Conservation (phyloP, 75 land plant species). For the Sequoia sempervirens region DNA sequence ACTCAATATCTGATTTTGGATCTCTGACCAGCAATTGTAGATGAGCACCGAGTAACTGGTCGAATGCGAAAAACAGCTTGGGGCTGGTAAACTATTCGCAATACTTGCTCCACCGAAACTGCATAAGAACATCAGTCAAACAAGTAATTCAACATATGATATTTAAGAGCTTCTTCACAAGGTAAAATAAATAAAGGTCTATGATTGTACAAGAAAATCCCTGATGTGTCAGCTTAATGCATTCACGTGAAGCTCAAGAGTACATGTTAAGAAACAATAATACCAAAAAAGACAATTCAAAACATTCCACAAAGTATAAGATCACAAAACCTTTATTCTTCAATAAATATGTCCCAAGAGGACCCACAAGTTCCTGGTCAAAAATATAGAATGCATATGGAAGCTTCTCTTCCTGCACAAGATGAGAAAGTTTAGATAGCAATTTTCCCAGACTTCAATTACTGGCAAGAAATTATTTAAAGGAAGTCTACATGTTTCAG, state of each 20-base stretch:
- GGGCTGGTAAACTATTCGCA: constrained; percentile 78
- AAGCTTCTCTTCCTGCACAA: constrained; percentile 81
- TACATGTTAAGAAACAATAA: background rate
- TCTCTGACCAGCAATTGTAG: constrained; percentile 70
- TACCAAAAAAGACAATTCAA: background rate
- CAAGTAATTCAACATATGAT: constrained; percentile 6
- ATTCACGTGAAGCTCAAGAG: background rate
- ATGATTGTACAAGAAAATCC: background rate
- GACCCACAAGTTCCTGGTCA: constrained; percentile 77
- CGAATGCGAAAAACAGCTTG: constrained; percentile 85
- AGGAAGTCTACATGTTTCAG: background rate
- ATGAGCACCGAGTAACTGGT: constrained; percentile 81
- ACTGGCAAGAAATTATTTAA: background rate
- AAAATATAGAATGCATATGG: constrained; percentile 94
- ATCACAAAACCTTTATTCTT: constrained; percentile 71
- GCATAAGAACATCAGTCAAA: constrained; percentile 7
- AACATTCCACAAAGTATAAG: background rate
- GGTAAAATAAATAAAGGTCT: constrained; percentile 1
- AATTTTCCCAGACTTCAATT: background rate
- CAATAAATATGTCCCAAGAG: constrained; percentile 72
- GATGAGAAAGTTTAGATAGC: background rate
- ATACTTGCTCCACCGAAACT: constrained; percentile 87
- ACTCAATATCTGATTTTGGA: background rate
- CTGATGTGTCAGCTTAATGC: background rate
- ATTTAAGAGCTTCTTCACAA: background rate